phyloP scores from a whole-genome alignment of 331 rosid species.

The Telfairia occidentalis region DNA sequence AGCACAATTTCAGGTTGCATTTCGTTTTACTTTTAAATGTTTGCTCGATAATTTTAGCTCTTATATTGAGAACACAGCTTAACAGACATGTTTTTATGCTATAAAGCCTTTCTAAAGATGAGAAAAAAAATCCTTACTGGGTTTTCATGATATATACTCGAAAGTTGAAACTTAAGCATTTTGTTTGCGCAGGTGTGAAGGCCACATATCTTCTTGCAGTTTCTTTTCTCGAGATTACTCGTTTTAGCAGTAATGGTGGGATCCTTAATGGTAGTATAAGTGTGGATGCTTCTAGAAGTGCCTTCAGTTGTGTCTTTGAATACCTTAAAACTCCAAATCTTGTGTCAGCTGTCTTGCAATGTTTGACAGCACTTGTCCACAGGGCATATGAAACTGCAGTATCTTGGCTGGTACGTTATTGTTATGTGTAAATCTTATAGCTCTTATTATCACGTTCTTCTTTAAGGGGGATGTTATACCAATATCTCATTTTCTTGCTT shows the following conservation, averaged over 20 bases:
- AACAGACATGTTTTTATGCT: background rate
- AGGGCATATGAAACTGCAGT: constrained; percentile 81
- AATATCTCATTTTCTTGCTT: background rate
- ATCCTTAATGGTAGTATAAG: constrained; percentile 65
- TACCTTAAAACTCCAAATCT: constrained; percentile 95
- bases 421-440: background rate
- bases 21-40: background rate
- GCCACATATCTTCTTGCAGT: constrained; percentile 98
- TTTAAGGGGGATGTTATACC: background rate
- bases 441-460: background rate
- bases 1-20: constrained; percentile 73
- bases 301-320: constrained; percentile 87
- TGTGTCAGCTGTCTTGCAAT: constrained; percentile 87
- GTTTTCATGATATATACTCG: background rate
- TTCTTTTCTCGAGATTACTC: constrained; percentile 83
- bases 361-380: constrained; percentile 79
- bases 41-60: background rate
- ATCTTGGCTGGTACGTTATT: constrained; percentile 61
- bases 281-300: constrained; percentile 59
- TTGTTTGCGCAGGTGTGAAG: constrained; percentile 60
- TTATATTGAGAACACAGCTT: background rate
- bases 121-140: background rate
- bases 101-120: background rate
- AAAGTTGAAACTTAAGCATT: background rate
- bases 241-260: constrained; percentile 97